Conservation (phyloP, 129 eudicot species). For the Arctium lappa region DNA sequence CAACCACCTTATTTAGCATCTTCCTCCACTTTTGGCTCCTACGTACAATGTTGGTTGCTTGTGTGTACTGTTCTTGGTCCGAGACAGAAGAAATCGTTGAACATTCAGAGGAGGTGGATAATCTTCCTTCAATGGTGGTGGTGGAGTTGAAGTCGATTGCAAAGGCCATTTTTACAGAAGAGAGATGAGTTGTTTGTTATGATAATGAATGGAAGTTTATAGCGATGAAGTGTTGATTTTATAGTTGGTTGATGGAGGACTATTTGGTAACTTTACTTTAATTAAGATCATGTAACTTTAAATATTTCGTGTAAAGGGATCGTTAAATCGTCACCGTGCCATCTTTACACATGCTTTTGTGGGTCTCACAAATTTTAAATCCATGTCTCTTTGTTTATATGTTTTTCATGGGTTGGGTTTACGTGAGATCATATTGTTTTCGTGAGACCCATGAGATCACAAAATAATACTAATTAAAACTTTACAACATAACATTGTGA, state of each 20-base stretch:
- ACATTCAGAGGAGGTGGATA: not conserved
- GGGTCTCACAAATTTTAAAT: not conserved
- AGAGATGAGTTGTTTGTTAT: not conserved
- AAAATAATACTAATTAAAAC: too few relatives aligned
- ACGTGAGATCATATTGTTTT: too few relatives aligned
- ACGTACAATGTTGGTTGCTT: not conserved
- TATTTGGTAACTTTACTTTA: not conserved
- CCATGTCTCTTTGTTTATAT: not conserved
- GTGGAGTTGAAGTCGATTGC: not conserved
- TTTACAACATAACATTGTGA: too few relatives aligned
- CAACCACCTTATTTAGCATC: not conserved
- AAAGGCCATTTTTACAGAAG: not conserved
- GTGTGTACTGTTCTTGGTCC: not conserved
- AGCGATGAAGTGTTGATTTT: not conserved
- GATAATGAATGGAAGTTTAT: not conserved
- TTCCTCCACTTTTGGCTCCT: not conserved
- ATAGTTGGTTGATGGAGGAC: not conserved
- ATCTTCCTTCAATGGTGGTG: not conserved
- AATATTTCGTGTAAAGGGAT: not conserved
- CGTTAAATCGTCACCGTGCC: not conserved
- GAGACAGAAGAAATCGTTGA: not conserved
- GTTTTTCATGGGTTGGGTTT: too few relatives aligned
- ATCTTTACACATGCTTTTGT: constrained; percentile 4
- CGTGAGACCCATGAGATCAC: too few relatives aligned
- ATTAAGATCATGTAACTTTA: not conserved